phyloP scores from a whole-genome alignment of 139 green algal species.

The Micractinium conductrix region DNA sequence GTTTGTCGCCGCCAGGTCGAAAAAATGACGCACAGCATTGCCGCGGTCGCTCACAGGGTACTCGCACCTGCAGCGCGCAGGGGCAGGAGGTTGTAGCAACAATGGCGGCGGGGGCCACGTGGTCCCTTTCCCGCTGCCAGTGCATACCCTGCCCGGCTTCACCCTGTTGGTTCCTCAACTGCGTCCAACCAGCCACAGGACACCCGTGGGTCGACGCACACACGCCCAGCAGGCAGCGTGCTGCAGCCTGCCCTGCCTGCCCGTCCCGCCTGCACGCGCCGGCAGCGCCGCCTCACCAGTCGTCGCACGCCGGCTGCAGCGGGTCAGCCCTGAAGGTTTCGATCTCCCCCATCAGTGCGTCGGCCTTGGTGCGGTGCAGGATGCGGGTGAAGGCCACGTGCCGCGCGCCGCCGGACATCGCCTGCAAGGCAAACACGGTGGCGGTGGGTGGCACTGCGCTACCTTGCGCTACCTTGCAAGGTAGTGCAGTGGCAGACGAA shows the following conservation, averaged over 20 bases:
- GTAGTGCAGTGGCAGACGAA: no score
- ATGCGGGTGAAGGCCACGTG: conserved; percentile 84
- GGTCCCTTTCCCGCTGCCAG: background rate
- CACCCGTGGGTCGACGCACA: background rate
- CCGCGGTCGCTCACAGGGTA: conserved; percentile 85
- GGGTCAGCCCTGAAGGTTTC: conserved; percentile 64
- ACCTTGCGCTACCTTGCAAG: no score
- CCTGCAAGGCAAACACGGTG: no score
- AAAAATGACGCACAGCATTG: conserved; percentile 81
- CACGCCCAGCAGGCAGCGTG: background rate
- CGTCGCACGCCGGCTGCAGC: conserved; percentile 63
- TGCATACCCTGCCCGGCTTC: background rate
- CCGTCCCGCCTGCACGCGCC: background rate
- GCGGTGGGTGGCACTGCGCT: no score
- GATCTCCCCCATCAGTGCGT: conserved; percentile 63
- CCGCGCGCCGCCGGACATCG: conserved; percentile 77
- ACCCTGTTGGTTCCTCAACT: no score
- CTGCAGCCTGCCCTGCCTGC: background rate
- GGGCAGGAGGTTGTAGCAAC: background rate
- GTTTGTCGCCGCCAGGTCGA: conserved; percentile 53
- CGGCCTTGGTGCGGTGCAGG: conserved; percentile 72
- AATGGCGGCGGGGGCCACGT: background rate
- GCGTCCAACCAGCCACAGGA: background rate
- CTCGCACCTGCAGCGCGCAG: conserved; percentile 56
- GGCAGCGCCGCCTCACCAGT: conserved; percentile 50